Evolutionary conservation across 2,329 filamentous ascomycete species (phyloP).

Genomic region (Akanthomyces dipterigenus): DNA sequence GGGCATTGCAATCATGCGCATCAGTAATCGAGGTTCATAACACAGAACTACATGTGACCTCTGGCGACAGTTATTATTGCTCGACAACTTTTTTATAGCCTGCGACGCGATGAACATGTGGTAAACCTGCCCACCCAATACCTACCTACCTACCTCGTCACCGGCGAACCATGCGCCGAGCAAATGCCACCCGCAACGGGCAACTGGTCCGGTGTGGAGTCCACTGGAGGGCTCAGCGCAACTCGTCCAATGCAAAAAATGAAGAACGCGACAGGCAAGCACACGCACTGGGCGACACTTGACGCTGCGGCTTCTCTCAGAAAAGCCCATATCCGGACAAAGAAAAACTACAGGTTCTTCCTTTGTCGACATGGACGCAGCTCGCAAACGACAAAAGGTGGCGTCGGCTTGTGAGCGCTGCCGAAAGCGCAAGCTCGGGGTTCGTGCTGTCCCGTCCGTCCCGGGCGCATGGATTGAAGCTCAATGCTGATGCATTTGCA

Average conservation of each 20-base stretch:
- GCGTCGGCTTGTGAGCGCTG: slow-evolving; percentile 10
- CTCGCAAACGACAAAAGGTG: slow-evolving; percentile 12
- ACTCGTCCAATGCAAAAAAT: not conserved
- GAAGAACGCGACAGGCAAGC: not conserved
- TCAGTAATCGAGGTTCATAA: not conserved
- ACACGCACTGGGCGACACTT: not conserved
- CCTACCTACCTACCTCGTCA: not conserved
- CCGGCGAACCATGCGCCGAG: not conserved
- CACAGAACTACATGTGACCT: not conserved
- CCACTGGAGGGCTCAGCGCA: not conserved
- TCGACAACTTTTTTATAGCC: too few relatives aligned
- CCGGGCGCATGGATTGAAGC: too few relatives aligned
- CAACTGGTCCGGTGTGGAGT: not conserved
- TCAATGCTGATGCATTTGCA: not conserved
- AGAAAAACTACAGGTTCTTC: not conserved
- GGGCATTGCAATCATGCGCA: not conserved
- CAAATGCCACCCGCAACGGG: too few relatives aligned
- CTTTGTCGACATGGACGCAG: not conserved
- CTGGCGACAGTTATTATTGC: not conserved
- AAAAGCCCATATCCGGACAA: not conserved
- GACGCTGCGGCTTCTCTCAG: not conserved
- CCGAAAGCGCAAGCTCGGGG: slow-evolving; percentile 10
- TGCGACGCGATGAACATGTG: too few relatives aligned
- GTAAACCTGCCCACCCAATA: too few relatives aligned
- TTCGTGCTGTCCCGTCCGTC: not conserved